Conservation (phyloP, 495 filamentous ascomycete genomes). For the Neurospora sp. region DNA sequence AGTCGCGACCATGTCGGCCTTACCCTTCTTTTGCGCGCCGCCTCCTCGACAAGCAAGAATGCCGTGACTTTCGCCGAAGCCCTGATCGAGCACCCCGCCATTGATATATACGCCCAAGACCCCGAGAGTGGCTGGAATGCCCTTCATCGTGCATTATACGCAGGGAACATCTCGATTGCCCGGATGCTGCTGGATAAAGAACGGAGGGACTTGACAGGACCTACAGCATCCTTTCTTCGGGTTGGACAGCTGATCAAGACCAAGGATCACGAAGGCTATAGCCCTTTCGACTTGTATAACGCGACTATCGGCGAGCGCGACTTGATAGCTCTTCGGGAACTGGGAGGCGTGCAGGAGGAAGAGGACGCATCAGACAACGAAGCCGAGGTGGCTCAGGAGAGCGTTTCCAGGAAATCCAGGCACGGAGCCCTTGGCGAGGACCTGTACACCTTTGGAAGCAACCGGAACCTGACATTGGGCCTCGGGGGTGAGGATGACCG, state of each 20-base stretch:
- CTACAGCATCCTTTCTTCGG: conserved; percentile 30
- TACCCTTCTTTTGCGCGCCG: conserved; percentile 78
- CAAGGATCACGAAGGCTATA: conserved; percentile 90
- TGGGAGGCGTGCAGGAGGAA: conserved; percentile 10
- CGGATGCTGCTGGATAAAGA: conserved; percentile 70
- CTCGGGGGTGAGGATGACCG: conserved; percentile 90
- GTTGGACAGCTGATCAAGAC: conserved; percentile 73
- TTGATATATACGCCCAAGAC: conserved; percentile 80
- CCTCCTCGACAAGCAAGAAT: conserved; percentile 58
- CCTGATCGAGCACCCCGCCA: conserved; percentile 67
- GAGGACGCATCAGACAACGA: conserved; percentile 35
- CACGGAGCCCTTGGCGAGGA: conserved; percentile 53
- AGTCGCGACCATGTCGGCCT: conserved; percentile 66
- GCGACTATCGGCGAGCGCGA: conserved; percentile 60
- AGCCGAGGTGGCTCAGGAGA: conserved; percentile 12
- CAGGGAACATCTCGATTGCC: conserved; percentile 83
- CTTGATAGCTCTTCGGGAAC: conserved; percentile 17
- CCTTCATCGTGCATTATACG: conserved; percentile 84
- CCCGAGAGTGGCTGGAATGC: conserved; percentile 93
- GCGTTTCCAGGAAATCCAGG: neutral
- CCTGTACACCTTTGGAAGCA: conserved; percentile 85
- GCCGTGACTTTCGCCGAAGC: conserved; percentile 64
- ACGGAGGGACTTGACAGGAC: conserved; percentile 48
- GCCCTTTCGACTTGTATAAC: conserved; percentile 85
- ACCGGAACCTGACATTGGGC: conserved; percentile 86